A percentile compares a stretch with the other conserved stretches of the same genome.
Conservation (phyloP, 148 eudicot species). For the Heliosperma pusillum region DNA sequence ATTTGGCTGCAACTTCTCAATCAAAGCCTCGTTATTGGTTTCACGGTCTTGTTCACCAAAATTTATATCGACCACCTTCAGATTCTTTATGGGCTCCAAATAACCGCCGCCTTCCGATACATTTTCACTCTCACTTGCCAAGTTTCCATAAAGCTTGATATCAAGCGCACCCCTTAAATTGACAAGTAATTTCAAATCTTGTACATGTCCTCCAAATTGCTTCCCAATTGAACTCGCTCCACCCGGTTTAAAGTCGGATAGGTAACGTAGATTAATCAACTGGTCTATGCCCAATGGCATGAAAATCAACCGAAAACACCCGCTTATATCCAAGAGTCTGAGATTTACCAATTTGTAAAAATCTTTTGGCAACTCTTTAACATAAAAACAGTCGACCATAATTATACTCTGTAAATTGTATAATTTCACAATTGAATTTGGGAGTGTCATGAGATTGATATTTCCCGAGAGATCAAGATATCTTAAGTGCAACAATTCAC, state of each 20-base stretch:
- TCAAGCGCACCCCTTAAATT: not conserved
- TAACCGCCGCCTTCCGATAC: not conserved
- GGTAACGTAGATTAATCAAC: not conserved
- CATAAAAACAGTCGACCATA: not conserved
- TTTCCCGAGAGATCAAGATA: slow-evolving; percentile 13
- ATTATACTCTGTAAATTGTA: slow-evolving; percentile 19
- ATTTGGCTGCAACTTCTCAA: slow-evolving; percentile 17
- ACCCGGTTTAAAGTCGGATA: not conserved
- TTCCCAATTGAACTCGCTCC: not conserved
- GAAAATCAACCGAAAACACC: not conserved
- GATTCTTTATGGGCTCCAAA: not conserved
- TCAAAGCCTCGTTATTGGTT: slow-evolving; percentile 1
- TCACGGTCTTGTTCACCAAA: no score
- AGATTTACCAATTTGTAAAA: slow-evolving; percentile 5
- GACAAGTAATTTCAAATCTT: not conserved
- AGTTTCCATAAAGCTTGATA: not conserved
- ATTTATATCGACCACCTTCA: not conserved
- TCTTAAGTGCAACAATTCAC: slow-evolving; percentile 24
- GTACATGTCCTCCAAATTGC: not conserved
- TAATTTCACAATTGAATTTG: slow-evolving; percentile 16
- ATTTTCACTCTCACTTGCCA: not conserved
- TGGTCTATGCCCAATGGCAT: not conserved
- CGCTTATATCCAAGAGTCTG: not conserved
- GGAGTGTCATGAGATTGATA: not conserved
- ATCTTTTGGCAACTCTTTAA: slow-evolving; percentile 5